Evolutionary conservation across 768 basidiomycete species (phyloP).

Genomic region (Amanita polypyramis): DNA sequence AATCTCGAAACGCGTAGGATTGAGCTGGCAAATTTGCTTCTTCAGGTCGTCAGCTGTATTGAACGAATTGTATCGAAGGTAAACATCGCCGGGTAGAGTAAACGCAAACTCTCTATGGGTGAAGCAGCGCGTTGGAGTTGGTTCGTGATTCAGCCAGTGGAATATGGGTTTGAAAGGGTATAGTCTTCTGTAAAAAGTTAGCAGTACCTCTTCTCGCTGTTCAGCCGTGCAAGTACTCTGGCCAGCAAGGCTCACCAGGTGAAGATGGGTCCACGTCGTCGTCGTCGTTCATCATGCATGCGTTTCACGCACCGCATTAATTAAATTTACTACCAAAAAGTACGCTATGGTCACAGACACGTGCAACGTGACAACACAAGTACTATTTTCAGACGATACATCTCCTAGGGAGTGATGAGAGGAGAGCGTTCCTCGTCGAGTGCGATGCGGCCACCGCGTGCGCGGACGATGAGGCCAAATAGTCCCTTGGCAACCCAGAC

Average conservation of each 20-base stretch:
- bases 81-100: slow-evolving; percentile 83
- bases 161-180: slow-evolving; percentile 95
- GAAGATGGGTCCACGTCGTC: slow-evolving; percentile 13
- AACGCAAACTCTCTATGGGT: slow-evolving; percentile 95
- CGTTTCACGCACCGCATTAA: neutral
- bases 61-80: slow-evolving; percentile 94
- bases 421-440: slow-evolving; percentile 82
- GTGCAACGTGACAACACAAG: slow-evolving; percentile 7
- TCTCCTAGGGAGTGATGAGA: slow-evolving; percentile 35
- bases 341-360: slow-evolving; percentile 4
- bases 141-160: slow-evolving; percentile 91
- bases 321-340: neutral
- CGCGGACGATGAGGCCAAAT: slow-evolving; percentile 39
- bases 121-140: slow-evolving; percentile 68
- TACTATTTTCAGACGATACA: slow-evolving; percentile 3
- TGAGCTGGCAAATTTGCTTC: slow-evolving; percentile 73
- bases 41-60: slow-evolving; percentile 80
- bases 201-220: slow-evolving; percentile 31
- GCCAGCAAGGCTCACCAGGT: slow-evolving; percentile 11
- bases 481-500: slow-evolving; percentile 78
- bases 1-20: slow-evolving; percentile 93
- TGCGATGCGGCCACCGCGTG: slow-evolving; percentile 42
- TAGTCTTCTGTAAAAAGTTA: slow-evolving; percentile 74
- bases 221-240: neutral
- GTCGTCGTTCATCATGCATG: neutral